Evolutionary conservation across 768 basidiomycete genomes (phyloP).

Genomic region (Phlebiopsis gigantea): DNA sequence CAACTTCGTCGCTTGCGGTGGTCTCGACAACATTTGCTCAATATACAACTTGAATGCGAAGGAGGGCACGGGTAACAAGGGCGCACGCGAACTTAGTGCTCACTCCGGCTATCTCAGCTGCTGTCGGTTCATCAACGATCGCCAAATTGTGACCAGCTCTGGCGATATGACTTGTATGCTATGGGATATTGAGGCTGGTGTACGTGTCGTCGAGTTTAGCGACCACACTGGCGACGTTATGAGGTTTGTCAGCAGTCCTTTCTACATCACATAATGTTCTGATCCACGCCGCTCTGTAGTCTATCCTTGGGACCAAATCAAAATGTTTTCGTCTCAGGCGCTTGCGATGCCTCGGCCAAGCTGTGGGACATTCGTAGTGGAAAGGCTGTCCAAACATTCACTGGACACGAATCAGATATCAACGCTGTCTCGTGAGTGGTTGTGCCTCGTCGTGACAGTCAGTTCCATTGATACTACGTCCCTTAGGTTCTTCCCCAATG

Average conservation of each 20-base stretch:
- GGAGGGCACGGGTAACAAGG: constrained; percentile 71
- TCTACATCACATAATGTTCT: not conserved
- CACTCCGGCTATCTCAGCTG: constrained; percentile 98
- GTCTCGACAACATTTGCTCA: constrained; percentile 98
- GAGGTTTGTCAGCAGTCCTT: constrained; percentile 57
- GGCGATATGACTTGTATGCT: constrained; percentile 99
- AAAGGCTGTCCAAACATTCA: constrained; percentile 97
- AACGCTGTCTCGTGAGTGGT: constrained; percentile 91
- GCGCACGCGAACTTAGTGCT: constrained; percentile 91
- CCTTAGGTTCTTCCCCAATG: constrained; percentile 95
- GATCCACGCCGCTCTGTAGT: constrained; percentile 35
- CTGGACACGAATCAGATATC: constrained; percentile 97
- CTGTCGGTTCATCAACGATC: constrained; percentile 97
- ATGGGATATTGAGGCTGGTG: constrained; percentile 98
- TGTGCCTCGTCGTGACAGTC: not conserved
- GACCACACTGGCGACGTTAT: constrained; percentile 99
- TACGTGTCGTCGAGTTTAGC: constrained; percentile 96
- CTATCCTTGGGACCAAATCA: constrained; percentile 92
- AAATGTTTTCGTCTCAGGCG: constrained; percentile 97
- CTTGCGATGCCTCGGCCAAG: constrained; percentile 97
- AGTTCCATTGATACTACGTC: not conserved
- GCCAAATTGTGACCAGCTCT: constrained; percentile 96
- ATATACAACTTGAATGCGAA: constrained; percentile 93
- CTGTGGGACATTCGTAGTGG: constrained; percentile 99
- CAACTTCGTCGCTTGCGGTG: constrained; percentile 97